Conservation (phyloP, 495 filamentous ascomycete genomes). For the Alectoria sarmentosa region DNA sequence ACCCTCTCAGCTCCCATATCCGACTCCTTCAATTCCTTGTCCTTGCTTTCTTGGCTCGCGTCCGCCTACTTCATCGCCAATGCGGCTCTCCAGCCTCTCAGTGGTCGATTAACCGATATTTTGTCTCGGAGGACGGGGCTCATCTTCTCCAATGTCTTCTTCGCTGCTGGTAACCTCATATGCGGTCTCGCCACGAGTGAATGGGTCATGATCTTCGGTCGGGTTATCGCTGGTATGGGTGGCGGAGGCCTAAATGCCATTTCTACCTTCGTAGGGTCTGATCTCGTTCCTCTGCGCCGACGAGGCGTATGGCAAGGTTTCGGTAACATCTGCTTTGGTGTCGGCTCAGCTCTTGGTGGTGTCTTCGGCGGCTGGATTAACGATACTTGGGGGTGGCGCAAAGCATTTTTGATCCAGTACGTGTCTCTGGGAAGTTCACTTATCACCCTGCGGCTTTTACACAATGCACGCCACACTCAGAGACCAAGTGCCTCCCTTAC, state of each 20-base stretch:
- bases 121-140: slow-evolving; percentile 72
- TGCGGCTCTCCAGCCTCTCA: slow-evolving; percentile 78
- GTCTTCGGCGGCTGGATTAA: slow-evolving; percentile 78
- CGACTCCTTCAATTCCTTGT: slow-evolving; percentile 73
- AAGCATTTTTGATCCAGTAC: slow-evolving; percentile 69
- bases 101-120: slow-evolving; percentile 82
- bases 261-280: slow-evolving; percentile 71
- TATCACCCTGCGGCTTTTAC: not conserved
- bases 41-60: slow-evolving; percentile 85
- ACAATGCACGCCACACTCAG: not conserved
- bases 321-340: slow-evolving; percentile 68
- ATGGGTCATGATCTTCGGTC: slow-evolving; percentile 67
- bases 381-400: slow-evolving; percentile 66
- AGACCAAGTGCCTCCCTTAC: not conserved
- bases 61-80: slow-evolving; percentile 87
- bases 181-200: slow-evolving; percentile 72
- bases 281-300: slow-evolving; percentile 74
- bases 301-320: slow-evolving; percentile 82
- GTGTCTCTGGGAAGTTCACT: not conserved
- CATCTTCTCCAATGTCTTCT: slow-evolving; percentile 71
- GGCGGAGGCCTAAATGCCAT: slow-evolving; percentile 81
- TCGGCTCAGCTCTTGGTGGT: slow-evolving; percentile 63
- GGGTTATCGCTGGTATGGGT: slow-evolving; percentile 77
- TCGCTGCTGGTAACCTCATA: slow-evolving; percentile 74
- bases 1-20: slow-evolving; percentile 83